phyloP scores from a whole-genome alignment of 305 asterid genomes.

The Solanum hybrid region DNA sequence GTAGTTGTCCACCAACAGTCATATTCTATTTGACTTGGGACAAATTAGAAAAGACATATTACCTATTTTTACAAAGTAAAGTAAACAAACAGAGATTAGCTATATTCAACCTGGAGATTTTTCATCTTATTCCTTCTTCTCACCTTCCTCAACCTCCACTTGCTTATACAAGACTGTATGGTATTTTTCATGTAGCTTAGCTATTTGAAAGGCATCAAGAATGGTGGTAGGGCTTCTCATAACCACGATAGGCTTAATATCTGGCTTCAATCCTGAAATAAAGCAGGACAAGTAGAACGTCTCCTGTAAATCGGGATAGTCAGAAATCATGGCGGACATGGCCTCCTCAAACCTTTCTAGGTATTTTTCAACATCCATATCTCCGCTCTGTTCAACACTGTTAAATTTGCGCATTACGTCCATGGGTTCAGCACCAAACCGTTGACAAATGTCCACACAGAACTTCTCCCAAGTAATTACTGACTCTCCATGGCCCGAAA shows the following conservation, averaged over 20 bases:
- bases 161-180: neutral
- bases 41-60: neutral
- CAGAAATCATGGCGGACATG: neutral
- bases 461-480: neutral
- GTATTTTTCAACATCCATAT: neutral
- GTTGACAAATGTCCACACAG: neutral
- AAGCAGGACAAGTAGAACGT: neutral
- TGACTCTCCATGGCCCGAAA: neutral
- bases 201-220: neutral
- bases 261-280: neutral
- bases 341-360: neutral
- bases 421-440: neutral
- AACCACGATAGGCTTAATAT: neutral
- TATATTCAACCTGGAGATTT: neutral
- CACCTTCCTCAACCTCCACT: neutral
- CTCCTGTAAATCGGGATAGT: neutral
- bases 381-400: neutral
- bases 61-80: neutral
- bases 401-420: neutral
- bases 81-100: neutral
- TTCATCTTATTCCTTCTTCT: neutral
- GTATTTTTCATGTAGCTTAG: neutral
- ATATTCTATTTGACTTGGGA: neutral
- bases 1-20: neutral
- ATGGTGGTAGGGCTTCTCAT: neutral